These are phyloP conservation scores for Begonia masoniana DNA, from an alignment of 306 rosid species.

Conservation along the genomic window DNA sequence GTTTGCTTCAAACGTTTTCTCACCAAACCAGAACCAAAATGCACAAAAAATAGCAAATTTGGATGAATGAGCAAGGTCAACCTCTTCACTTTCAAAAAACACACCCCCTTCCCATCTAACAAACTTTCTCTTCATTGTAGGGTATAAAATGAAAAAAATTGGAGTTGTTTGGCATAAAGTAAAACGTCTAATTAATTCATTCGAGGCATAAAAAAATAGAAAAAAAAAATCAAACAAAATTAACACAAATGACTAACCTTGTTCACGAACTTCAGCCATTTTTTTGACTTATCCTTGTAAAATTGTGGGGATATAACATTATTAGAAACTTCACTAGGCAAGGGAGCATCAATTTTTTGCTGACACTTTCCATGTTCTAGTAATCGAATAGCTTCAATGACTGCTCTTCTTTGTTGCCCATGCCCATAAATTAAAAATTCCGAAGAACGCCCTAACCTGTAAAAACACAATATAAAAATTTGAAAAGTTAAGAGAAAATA, in stretches of 20 bases:
- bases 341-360: conserved; percentile 20
- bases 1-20: no score
- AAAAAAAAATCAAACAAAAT: background rate
- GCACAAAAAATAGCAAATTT: no score
- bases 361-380: conserved; percentile 35
- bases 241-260: conserved; percentile 35
- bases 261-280: conserved; percentile 84
- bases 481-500: background rate
- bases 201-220: background rate
- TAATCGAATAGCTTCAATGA: conserved; percentile 70
- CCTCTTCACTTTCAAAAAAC: no score
- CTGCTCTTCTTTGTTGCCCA: conserved; percentile 81
- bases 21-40: no score
- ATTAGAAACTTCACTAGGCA: conserved; percentile 33
- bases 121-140: no score
- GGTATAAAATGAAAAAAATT: no score
- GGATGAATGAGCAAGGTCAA: no score
- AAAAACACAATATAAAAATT: conserved; percentile 7
- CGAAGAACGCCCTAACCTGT: conserved; percentile 73
- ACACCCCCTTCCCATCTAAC: no score
- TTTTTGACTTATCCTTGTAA: conserved; percentile 73
- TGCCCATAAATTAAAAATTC: conserved; percentile 91
- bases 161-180: no score
- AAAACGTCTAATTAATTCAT: background rate
- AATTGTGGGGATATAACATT: conserved; percentile 27